Base-by-base conservation (phyloP, 208 protist genomes). In the Acanthamoeba healyi region DNA sequence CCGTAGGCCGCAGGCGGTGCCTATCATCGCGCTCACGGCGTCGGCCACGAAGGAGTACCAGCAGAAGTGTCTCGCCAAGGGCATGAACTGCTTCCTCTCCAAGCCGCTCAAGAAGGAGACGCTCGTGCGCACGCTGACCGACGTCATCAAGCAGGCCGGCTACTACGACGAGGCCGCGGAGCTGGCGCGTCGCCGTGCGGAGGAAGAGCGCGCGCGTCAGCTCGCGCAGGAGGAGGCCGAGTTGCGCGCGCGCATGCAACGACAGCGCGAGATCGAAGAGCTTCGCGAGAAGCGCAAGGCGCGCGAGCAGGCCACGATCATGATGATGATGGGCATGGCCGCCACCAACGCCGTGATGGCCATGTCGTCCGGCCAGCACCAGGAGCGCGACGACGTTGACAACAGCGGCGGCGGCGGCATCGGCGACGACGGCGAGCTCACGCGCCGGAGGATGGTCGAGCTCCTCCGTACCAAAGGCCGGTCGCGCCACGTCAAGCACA, bases 21-120 rank as follows among this genome's bases (percentile, higher is more conserved):
- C 79, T 2, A 87, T 87, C 79, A 87, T 87, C 46, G 79, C 79
- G 24, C 46, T 87, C 15, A 87, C 79, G 44, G 79, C 79, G 46
- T 51, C 79, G 32, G 49, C 79, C n/a, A 63, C 79, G 79, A 34
- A 40, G 44, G 79, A 87, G 46, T 87, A 51, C 36, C 79, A 87
- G 46, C 40, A 61, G 19, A 49, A 61, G 79, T 87, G 79, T n/a
- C 32, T 87, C 42, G 42, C 40, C 32, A 63, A 51, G 46, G 79
- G 79, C 42, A 87, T 87, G 79, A 87, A 87, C 49, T 51, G 49
- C 46, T 87, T 51, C 79, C 49, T 87, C 24, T 63, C 49, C 42
- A 87, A 87, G 49, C 79, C 79, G 26, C 46, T 87, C 44, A 51
- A 61, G 46, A 87, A 87, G 49, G 49, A 51, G 46, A 87, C 79